Percentiles rank a stretch among this genome's conserved stretches.
phyloP scores from a whole-genome alignment of 1,284 basidiomycete species.

The Trichosporon asahii region DNA sequence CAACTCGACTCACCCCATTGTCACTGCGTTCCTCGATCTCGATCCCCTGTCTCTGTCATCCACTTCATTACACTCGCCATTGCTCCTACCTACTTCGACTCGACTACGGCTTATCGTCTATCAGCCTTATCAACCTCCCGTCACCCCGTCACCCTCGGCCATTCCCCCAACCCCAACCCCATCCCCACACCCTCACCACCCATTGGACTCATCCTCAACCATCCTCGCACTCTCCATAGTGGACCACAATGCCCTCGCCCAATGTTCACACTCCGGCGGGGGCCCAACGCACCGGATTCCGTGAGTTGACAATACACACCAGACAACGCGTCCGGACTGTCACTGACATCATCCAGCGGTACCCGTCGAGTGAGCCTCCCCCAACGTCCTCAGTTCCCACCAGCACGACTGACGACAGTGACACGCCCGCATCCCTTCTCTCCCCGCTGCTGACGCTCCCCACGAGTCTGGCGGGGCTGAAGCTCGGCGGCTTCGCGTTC shows the following conservation, averaged over 20 bases:
- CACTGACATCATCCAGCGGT: slow-evolving; percentile 7
- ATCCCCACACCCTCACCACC: neutral
- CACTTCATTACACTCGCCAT: neutral
- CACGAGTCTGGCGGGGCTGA: slow-evolving; percentile 11
- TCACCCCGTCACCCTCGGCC: neutral
- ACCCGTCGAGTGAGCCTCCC: slow-evolving; percentile 1
- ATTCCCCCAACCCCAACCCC: neutral
- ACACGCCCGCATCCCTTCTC: slow-evolving; percentile 28
- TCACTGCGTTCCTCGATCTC: neutral
- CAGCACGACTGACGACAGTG: slow-evolving; percentile 18
- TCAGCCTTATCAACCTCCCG: slow-evolving; percentile 3
- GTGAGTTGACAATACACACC: neutral
- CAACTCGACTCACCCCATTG: neutral
- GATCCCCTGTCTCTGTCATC: neutral
- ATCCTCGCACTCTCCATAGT: neutral
- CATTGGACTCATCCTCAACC: neutral
- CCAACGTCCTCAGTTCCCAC: neutral
- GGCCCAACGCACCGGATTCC: slow-evolving; percentile 4
- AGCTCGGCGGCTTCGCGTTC: slow-evolving; percentile 19
- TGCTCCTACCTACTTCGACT: neutral
- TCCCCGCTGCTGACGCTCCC: slow-evolving; percentile 35
- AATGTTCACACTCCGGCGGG: slow-evolving; percentile 8
- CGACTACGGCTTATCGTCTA: neutral
- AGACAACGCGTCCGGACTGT: neutral
- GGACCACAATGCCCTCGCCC: neutral